Base-by-base conservation (phyloP, 192 early-diverging fungal genomes). In the Coemansia sp. region DNA sequence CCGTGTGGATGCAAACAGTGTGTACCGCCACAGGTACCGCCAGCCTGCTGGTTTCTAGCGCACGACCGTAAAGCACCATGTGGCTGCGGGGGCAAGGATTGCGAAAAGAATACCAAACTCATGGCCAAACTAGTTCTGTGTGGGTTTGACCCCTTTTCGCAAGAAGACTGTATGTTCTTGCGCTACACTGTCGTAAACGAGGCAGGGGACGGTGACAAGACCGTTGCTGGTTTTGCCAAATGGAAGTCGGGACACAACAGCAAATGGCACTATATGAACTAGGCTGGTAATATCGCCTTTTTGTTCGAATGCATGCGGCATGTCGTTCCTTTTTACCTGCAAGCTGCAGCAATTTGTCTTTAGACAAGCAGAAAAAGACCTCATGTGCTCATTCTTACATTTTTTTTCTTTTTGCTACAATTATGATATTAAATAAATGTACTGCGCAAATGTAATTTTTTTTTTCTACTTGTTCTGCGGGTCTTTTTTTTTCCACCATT, bases 31-130 rank as follows among this genome's bases (percentile, higher is more conserved):
- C 49, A 65, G 2, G 50, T 76, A 13, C 73, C 73, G 2, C 66
- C 79, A 7, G 70, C 79, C 3, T 81, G 79, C 71, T 81, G 79
- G 79, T 72, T 81, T 58, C 61, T 81, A 27, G 69, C 53, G 10
- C 79, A 81, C 50, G 79, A 81, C 38, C 73, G 79, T 29, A 80
- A 80, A 40, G 79, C 75, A 65, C 73, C 73, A 0, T 81, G 79
- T 38, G 79, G 79, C 29, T 81, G 79, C 52, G 79, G 79, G 13
- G 79, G 79, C 55, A 55, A 43, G 16, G 36, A 47, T 6, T 81
- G 79, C 41, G 79, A 81, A 58, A 73, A 70, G 52, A 73, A 75
- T 46, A 50, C 64, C 34, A 55, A 20, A 15, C 71, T 73, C 29
- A 81, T 81, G 79, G 66, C 79, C 64, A 81, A 81, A 67, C 79